Evolutionary conservation across 1,139 yeast genomes (phyloP), one percentile per base, ranked within the genome.

Genomic region (Taiozyma onychis): DNA sequence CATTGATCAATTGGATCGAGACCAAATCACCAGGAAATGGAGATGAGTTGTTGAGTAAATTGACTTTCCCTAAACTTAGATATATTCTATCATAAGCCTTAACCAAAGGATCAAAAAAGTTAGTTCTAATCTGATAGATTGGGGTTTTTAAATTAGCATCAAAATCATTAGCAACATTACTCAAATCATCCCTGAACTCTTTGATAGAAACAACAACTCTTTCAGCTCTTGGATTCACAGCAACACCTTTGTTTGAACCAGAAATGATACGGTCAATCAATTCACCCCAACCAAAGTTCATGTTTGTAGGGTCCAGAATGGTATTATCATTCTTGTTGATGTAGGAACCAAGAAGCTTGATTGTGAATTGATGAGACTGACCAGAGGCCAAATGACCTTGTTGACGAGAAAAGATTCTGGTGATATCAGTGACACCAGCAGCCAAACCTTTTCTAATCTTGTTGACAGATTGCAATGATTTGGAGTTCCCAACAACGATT

Each of bases 251-350:
- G 53, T 78, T 80, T 1, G 95, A 80, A 35, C 96, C 95, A 28
- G 81, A 67, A 57, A 89, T 84, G 57, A 89, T 85, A 62, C 95
- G 74, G 60, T 88, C 91, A 35, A 86, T 80, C 48, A 87, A 71
- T 57, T 85, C 95, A 68, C 97, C 97, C 97, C 97, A 89, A 48
- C 97, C 97, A 54, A 81, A 77, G 66, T 85, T 85, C 51, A 70
- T 70, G 54, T 66, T 64, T 47, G 55, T 56, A 42, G 70, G 66
- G 47, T 64, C 67, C 44, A 65, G 60, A 4, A 57, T 58, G 2
- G 60, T 55, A 48, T 60, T 57, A 44, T 59, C 61, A 24, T 58
- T 55, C 43, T 55, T 54, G 43, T 71, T 73, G 54, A 77, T 75
- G 60, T 78, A 83, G 0, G 95, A 85, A 8, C 93, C 87, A 64